Conservation (phyloP, 2,329 filamentous ascomycete genomes). For the Amylocarpus encephaloides region DNA sequence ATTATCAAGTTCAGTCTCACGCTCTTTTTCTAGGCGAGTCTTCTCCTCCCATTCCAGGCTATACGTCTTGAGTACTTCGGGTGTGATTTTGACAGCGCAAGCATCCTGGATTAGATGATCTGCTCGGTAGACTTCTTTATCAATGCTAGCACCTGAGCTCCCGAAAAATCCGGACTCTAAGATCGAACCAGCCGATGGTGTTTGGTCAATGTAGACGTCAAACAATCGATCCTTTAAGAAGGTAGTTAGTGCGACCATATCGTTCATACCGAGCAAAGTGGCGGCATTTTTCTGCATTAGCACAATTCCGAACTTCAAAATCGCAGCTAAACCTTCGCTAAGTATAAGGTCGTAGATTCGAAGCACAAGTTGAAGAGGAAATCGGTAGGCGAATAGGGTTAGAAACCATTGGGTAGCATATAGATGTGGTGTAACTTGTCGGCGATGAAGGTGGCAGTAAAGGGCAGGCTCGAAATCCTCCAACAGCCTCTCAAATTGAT, state of each 20-base stretch:
- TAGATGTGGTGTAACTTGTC: conserved; percentile 80
- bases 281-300: conserved; percentile 92
- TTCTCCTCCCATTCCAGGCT: conserved; percentile 89
- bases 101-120: conserved; percentile 92
- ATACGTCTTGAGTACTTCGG: conserved; percentile 75
- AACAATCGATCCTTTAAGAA: conserved; percentile 94
- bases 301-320: conserved; percentile 89
- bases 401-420: conserved; percentile 99
- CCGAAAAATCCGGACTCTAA: conserved; percentile 97
- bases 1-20: conserved; percentile 72
- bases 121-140: conserved; percentile 93
- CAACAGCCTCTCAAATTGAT: conserved; percentile 88
- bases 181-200: conserved; percentile 85
- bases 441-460: conserved; percentile 86
- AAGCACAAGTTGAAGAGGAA: conserved; percentile 90
- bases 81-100: conserved; percentile 77
- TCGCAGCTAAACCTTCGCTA: conserved; percentile 86
- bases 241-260: conserved; percentile 82
- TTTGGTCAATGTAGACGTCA: conserved; percentile 93
- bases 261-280: conserved; percentile 72
- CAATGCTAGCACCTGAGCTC: conserved; percentile 76
- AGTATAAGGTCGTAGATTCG: conserved; percentile 95
- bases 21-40: conserved; percentile 71
- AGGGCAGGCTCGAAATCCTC: conserved; percentile 92
- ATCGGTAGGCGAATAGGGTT: conserved; percentile 96